Evolutionary conservation across 2,329 filamentous ascomycete species (phyloP), one percentile per base, ranked within the genome.

Genomic region (Colletotrichum trifolii): DNA sequence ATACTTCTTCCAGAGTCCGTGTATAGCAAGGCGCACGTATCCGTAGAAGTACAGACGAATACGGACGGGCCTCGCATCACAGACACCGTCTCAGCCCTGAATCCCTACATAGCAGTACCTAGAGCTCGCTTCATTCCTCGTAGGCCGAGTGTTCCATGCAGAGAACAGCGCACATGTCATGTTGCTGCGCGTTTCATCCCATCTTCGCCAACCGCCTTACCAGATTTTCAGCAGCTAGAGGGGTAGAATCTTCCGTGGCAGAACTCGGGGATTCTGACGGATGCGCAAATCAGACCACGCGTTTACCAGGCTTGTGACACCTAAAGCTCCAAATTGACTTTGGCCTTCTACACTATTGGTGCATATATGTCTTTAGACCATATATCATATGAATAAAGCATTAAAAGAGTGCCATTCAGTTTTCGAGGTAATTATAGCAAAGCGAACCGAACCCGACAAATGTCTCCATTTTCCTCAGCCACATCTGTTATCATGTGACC

Each of bases 181-280:
- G n/a, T 48, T 61, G 40, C 33, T 54, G 38, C 49, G 61, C 43
- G 61, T 64, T 61, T 61, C 61, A 64, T 61, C 61, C 45, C 49
- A 39, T 55, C 49, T 50, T 38, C 48, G 10, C n/a, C 33, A 35
- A 17, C 53, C 42, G 35, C 4, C 12, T 43, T 42, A 34, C 39
- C 39, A 34, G 39, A 43, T 46, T 17, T 46, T 9, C 43, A 33
- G 13, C 25, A 25, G 25, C 25, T 25, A 5, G 25, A 25, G 15
- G 12, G 15, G 42, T 15, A 15, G 42, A 17, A n/a, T 46, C 43
- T 46, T 17, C 3, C n/a, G 25, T 8, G 42, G 8, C 42, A 15
- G 17, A n/a, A 3, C 13, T 8, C 13, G 17, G 25, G 11, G 6
- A 10, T 7, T 17, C 38, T 40, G 38, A 10, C 17, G 9, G 3